phyloP scores from a whole-genome alignment of 768 basidiomycete species.

The Tephrocybe sp. region DNA sequence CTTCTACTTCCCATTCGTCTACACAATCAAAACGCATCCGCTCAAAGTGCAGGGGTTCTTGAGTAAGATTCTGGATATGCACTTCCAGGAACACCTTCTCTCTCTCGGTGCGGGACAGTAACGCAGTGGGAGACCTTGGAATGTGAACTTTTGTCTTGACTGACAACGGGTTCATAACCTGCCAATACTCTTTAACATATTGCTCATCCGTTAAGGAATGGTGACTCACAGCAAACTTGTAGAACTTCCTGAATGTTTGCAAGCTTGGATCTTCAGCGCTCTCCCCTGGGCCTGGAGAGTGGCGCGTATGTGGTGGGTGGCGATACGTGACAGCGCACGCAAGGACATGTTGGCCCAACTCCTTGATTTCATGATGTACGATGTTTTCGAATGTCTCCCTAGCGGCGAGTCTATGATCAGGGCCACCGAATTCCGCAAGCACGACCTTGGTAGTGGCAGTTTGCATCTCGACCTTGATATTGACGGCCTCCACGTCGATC shows the following conservation, averaged over 20 bases:
- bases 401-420: slow-evolving; percentile 44
- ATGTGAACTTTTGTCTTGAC: slow-evolving; percentile 93
- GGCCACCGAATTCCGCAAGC: slow-evolving; percentile 64
- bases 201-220: neutral
- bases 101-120: slow-evolving; percentile 62
- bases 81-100: slow-evolving; percentile 90
- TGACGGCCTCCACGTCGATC: slow-evolving; percentile 60
- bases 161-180: slow-evolving; percentile 94
- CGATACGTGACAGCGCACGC: slow-evolving; percentile 84
- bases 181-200: slow-evolving; percentile 1
- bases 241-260: slow-evolving; percentile 84
- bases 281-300: slow-evolving; percentile 46
- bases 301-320: slow-evolving; percentile 59
- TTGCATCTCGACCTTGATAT: slow-evolving; percentile 83
- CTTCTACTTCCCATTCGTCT: slow-evolving; percentile 62
- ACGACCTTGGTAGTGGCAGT: slow-evolving; percentile 66
- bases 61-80: slow-evolving; percentile 87
- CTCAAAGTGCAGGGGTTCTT: slow-evolving; percentile 75
- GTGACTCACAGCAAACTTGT: slow-evolving; percentile 81
- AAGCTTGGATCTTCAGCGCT: slow-evolving; percentile 53
- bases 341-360: slow-evolving; percentile 88
- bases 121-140: slow-evolving; percentile 70
- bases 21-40: slow-evolving; percentile 77
- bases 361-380: slow-evolving; percentile 89
- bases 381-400: slow-evolving; percentile 67